phyloP scores from a whole-genome alignment of 2,329 filamentous ascomycete species.

The Thermothelomyces thermophilus region DNA sequence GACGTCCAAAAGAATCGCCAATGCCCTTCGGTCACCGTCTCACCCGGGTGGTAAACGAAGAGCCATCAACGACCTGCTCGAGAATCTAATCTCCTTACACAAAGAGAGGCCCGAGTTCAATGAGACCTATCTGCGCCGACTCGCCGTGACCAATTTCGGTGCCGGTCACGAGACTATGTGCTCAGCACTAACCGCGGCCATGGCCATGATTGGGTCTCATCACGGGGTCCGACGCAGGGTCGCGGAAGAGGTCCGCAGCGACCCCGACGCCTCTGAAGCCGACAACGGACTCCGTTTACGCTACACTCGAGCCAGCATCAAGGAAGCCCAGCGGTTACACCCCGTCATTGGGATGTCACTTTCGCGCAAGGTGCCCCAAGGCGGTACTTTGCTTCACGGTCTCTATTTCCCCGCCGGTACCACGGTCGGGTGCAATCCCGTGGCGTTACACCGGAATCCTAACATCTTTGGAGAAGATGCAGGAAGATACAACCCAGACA shows the following conservation, averaged over 20 bases:
- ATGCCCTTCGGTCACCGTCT: not conserved
- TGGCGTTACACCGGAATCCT: slow-evolving; percentile 43
- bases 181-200: slow-evolving; percentile 43
- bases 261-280: slow-evolving; percentile 18
- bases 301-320: slow-evolving; percentile 41
- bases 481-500: slow-evolving; percentile 37
- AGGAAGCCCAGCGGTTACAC: slow-evolving; percentile 44
- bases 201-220: slow-evolving; percentile 42
- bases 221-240: slow-evolving; percentile 30
- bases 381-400: slow-evolving; percentile 35
- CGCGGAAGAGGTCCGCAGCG: slow-evolving; percentile 25
- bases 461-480: slow-evolving; percentile 44
- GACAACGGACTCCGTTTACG: slow-evolving; percentile 25
- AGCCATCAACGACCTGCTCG: slow-evolving; percentile 36
- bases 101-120: slow-evolving; percentile 40
- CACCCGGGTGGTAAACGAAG: slow-evolving; percentile 15
- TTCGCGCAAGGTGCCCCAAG: slow-evolving; percentile 38
- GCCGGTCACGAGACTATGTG: slow-evolving; percentile 50
- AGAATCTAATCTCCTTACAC: slow-evolving; percentile 43
- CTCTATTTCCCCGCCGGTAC: slow-evolving; percentile 38
- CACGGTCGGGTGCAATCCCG: slow-evolving; percentile 45
- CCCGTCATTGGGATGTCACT: slow-evolving; percentile 48
- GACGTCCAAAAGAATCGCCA: slow-evolving; percentile 21
- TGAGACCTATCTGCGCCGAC: slow-evolving; percentile 42
- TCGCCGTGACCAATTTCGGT: slow-evolving; percentile 50